Evolutionary conservation across 169 alveolate genomes (phyloP), one percentile per base, ranked within the genome.

Genomic region (Plasmodium chabaudi): DNA sequence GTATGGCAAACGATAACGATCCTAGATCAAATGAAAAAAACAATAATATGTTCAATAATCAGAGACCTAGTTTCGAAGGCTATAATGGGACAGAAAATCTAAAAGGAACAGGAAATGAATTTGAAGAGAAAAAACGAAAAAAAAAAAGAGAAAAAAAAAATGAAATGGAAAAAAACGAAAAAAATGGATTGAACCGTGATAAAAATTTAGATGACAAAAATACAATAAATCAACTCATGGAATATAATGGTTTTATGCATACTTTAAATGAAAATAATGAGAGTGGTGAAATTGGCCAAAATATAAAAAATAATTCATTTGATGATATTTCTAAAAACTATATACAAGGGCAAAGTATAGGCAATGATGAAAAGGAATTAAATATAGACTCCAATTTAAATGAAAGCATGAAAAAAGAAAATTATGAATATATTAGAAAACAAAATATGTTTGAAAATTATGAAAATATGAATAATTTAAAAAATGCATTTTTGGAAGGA

Each of bases 111-210:
- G 89, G 59, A 42, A 59, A 67, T 27, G 84, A 53, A 61, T 7
- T 55, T 1, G 89, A 64, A 60, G 89, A 79, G 55, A 79, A 79
- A 67, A 75, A 39, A n/a, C 51, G 72, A 61, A 67, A 79, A 79
- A 79, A 79, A 39, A 79, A 79, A 67, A 79, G 65, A 34, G 51
- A 67, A 23, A 57, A 67, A 79, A 46, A 55, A 39, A 39, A 23
- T 25, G 79, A 69, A 44, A 47, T 47, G 13, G 44, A 71, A 71
- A 55, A 55, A n/a, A 39, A 55, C n/a, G 63, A 69, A 21, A 49
- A 47, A 21, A 69, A 46, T 21, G 65, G 9, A 19, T n/a, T n/a
- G 46, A 57, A 39, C 13, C 34, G 60, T 13, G 60, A 71, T 21
- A 39, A 59, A 25, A 53, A 44, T 27, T 21, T n/a, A 63, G 27